Base-by-base conservation (phyloP, 2,329 filamentous ascomycete genomes). In the Xylariaceae sp. region DNA sequence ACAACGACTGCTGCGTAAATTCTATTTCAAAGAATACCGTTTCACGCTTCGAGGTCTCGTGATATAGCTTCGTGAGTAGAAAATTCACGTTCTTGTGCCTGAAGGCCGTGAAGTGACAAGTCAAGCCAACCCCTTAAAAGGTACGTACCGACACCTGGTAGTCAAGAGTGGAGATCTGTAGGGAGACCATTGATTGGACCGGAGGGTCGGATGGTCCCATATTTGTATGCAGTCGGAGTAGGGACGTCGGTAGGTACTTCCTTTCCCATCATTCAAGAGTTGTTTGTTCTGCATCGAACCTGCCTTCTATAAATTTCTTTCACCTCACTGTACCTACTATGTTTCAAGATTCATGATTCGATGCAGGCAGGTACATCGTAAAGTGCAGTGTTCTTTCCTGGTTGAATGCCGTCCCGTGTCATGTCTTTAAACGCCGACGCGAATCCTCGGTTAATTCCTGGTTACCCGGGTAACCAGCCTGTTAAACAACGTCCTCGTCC, bases 131-230 rank as follows among this genome's bases (percentile, higher is more conserved):
- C 37, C 37, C 37, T 41, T 41, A 13, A 41, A 13, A 6, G 45
- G 15, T 18, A 48, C n/a, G 45, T 18, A 30, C 23, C 23, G 23
- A 30, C 23, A 5, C 5, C 23, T 2, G 23, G 23, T 30, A 30
- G 23, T 30, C 23, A 30, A 30, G 23, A 30, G 23, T 30, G 23
- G 23, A 30, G 23, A 30, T 4, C 23, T 30, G n/a, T 18, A 44
- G 8, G 1, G 13, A 4, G 34, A 6, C 37, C 3, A n/a, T 30
- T 57, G 54, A 62, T 59, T 56, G 61, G 58, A 54, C 50, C 65
- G 64, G 64, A 64, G 2, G 57, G 54, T 63, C 60, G 60, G 58
- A 64, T 1, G 60, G 57, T 64, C 55, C 23, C 23, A 30, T 1
- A 30, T 30, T 30, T 30, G 23, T 30, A 30, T 30, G 23, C 23